Evolutionary conservation across 768 basidiomycete species (phyloP), one percentile per base, ranked within the genome.

Genomic region (Fistulinella prunicolor): DNA sequence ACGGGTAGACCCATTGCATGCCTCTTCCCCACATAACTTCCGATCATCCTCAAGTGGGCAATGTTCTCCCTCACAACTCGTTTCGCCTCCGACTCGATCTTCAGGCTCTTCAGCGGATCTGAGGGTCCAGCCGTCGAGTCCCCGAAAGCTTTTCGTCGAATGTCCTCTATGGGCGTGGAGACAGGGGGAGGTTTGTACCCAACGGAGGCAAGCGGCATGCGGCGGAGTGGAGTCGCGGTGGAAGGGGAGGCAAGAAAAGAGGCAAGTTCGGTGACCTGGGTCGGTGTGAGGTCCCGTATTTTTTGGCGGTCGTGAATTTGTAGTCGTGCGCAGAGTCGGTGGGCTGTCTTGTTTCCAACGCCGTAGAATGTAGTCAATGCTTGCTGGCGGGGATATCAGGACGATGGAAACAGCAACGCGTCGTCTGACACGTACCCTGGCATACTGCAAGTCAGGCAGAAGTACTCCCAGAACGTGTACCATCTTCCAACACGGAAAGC

Each of bases 1-100:
- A 98, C 95, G 3, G 95, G 95, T 38, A 95, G 69, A 49, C 85
- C 82, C 85, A 94, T 91, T 8, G 92, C 92, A 66, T 98, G 95
- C 68, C 94, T 75, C 74, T 83, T 82, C 42, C 96, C 96, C 42
- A 91, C 82, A 68, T 95, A 94, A 57, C 87, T 92, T 40, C 95
- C 95, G 68, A 98, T 93, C 79, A 87, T 87, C 52, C 91, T 76
- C 69, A 94, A 83, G 70, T 96, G 94, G 6, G 81, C 83, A 65
- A 99, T 94, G 65, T 97, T 94, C 66, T 91, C 91, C 70, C 83
- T 80, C 59, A 94, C 76, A 64, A 84, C 78, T 59, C 87, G 79
- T 66, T 77, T 80, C 61, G 94, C 70, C 67, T 97, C 96, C 17
- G 86, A 80, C 72, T 97, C 95, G 51, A 96, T 86, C 73, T 82